Evolutionary conservation across 805 yeast species (phyloP).

Genomic region (Starmerella sirachaensis): DNA sequence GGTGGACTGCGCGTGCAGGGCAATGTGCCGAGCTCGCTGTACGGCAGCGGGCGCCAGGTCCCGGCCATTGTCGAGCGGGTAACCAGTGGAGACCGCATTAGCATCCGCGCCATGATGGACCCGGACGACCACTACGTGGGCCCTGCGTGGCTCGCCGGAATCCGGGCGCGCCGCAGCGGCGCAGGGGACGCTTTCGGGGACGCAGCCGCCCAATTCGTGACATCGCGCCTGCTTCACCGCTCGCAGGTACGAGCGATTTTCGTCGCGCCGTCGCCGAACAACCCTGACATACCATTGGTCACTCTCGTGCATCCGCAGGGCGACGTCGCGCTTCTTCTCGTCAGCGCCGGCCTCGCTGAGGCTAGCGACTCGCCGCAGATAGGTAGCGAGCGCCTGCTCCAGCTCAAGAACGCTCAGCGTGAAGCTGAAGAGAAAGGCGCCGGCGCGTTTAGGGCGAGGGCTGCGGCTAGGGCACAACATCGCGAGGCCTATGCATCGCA

Average conservation of each 20-base stretch:
- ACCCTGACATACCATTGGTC: slow-evolving; percentile 35
- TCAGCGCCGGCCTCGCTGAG: slow-evolving; percentile 60
- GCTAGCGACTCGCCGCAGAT: slow-evolving; percentile 71
- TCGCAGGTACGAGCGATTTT: slow-evolving; percentile 41
- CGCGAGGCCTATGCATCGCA: slow-evolving; percentile 21
- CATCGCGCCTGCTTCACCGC: slow-evolving; percentile 46
- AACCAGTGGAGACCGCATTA: slow-evolving; percentile 65
- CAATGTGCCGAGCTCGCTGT: slow-evolving; percentile 19
- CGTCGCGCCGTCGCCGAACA: slow-evolving; percentile 40
- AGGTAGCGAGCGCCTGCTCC: slow-evolving; percentile 53
- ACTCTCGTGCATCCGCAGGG: slow-evolving; percentile 64
- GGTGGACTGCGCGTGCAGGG: slow-evolving; percentile 11
- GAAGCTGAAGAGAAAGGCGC: slow-evolving; percentile 35
- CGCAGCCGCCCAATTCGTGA: slow-evolving; percentile 12
- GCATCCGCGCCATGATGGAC: slow-evolving; percentile 42
- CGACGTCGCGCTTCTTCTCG: slow-evolving; percentile 53
- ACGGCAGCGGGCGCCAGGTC: slow-evolving; percentile 31
- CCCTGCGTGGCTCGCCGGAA: slow-evolving; percentile 60
- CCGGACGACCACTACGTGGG: slow-evolving; percentile 43
- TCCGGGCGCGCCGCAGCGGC: slow-evolving; percentile 59
- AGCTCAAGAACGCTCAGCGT: slow-evolving; percentile 52
- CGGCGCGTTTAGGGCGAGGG: slow-evolving; percentile 12
- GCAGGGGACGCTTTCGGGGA: slow-evolving; percentile 33
- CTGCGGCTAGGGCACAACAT: slow-evolving; percentile 38
- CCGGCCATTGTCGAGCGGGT: slow-evolving; percentile 62